Percentiles rank a stretch among this genome's conserved stretches.
phyloP scores from a whole-genome alignment of 768 basidiomycete species.

The Tephrocybe sp. region DNA sequence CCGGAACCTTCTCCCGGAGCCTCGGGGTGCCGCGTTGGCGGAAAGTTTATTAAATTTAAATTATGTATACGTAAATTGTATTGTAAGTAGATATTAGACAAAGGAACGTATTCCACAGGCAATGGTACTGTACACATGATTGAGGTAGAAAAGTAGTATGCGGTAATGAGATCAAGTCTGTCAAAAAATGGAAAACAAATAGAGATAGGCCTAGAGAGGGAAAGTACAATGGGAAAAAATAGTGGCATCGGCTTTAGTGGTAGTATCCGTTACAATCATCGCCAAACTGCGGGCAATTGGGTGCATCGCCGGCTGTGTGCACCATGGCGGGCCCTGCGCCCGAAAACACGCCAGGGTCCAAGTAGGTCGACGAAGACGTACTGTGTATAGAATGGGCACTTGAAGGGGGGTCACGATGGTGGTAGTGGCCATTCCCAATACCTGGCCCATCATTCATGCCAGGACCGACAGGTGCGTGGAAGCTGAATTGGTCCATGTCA shows the following conservation, averaged over 20 bases:
- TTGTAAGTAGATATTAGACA: constrained; percentile 6
- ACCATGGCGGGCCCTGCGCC: constrained; percentile 27
- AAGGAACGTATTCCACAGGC: constrained; percentile 9
- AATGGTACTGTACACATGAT: constrained; percentile 17
- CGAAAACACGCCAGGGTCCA: constrained; percentile 23
- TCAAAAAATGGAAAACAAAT: neutral
- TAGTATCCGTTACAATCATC: constrained; percentile 39
- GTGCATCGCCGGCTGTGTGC: constrained; percentile 33
- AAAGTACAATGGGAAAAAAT: neutral
- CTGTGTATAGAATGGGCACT: constrained; percentile 23
- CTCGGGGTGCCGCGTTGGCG: neutral
- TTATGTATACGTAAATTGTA: too few species aligned
- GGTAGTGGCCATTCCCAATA: constrained; percentile 28
- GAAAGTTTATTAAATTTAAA: neutral
- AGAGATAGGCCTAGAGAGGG: neutral
- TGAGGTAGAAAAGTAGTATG: constrained; percentile 5
- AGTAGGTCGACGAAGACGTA: constrained; percentile 17
- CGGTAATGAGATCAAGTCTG: too few species aligned
- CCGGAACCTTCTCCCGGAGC: neutral
- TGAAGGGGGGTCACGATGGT: constrained; percentile 27
- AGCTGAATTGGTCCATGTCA: constrained; percentile 55
- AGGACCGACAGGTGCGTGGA: constrained; percentile 36
- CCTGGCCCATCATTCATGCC: constrained; percentile 28
- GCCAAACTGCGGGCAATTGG: constrained; percentile 44
- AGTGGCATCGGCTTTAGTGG: constrained; percentile 23